Evolutionary conservation across 768 basidiomycete species (phyloP), one percentile per base, ranked within the genome.

Genomic region (Tephrocybe sp.): DNA sequence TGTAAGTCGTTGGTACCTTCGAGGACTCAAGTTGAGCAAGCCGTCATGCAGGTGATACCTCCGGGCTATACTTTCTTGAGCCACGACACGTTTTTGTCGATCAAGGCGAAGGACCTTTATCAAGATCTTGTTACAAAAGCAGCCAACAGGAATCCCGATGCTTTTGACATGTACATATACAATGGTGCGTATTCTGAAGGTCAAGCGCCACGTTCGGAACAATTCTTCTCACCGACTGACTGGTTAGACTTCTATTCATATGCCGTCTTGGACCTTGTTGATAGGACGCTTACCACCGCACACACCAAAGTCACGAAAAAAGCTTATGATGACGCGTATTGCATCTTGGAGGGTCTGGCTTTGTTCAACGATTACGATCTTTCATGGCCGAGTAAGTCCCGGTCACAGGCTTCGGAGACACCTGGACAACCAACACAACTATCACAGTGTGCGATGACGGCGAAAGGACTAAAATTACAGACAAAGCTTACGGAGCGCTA

Each of bases 381-480:
- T 11, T 37, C 56, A 22, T 72, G 69, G 66, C 56, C 66, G 19
- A 59, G 70, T 73, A 54, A 43, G 64, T 64, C 11, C 19, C 19
- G 18, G 32, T 27, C 34, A 38, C 21, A 25, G 25, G 12, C 18
- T 9, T 27, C 27, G 22, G 9, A 25, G 12, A 22, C 36, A 13
- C 47, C 34, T 6, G 34, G 50, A 38, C 31, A 19, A 12, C 36
- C 2, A 18, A 34, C 15, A 7, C 15, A 34, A 35, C n/a, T n/a
- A n/a, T n/a, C n/a, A 15, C 16, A 71, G 70, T 67, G 50, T 65
- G 64, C 44, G 66, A 68, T 46, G 69, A 71, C 38, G 66, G 62
- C 2, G 56, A 64, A n/a, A 66, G 64, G 47, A 58, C 63, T 34
- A 30, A 52, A 21, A 24, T 60, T 30, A 69, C 70, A 12, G 64